phyloP scores from a whole-genome alignment of 495 filamentous ascomycete species.

The Penicillium flavigenum region DNA sequence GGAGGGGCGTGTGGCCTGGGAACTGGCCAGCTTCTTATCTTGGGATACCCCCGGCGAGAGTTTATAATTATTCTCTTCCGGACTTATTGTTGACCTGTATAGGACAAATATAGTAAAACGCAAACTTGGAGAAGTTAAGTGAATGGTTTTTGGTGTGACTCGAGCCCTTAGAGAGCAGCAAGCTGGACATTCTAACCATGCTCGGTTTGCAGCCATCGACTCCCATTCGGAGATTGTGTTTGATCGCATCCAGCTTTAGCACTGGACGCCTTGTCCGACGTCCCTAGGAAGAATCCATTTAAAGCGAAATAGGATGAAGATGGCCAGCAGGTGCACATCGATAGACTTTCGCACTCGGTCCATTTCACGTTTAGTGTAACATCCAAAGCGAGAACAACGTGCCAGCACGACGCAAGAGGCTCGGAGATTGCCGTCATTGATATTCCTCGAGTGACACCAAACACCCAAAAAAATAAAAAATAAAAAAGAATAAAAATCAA shows the following conservation, averaged over 20 bases:
- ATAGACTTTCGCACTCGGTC: conserved; percentile 24
- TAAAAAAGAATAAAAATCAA: neutral
- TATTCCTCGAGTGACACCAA: conserved; percentile 2
- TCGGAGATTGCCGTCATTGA: conserved; percentile 29
- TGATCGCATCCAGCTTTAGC: conserved; percentile 7
- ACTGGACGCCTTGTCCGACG: conserved; percentile 28
- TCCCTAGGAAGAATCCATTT: conserved; percentile 6
- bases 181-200: neutral
- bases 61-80: neutral
- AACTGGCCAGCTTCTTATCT: conserved; percentile 9
- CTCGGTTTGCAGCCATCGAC: conserved; percentile 2
- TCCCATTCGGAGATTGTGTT: conserved; percentile 11
- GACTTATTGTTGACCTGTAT: neutral
- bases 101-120: neutral
- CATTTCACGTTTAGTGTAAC: conserved; percentile 30
- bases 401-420: conserved; percentile 3
- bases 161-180: neutral
- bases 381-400: neutral
- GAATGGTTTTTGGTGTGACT: neutral
- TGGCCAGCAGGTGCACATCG: conserved; percentile 21
- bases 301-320: conserved; percentile 2
- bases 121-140: neutral
- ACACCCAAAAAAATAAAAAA: neutral
- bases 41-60: neutral
- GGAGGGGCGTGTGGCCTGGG: neutral